Base-by-base conservation (phyloP, 352 stramenopile genomes). In the Phytophthora pseudosyringae region DNA sequence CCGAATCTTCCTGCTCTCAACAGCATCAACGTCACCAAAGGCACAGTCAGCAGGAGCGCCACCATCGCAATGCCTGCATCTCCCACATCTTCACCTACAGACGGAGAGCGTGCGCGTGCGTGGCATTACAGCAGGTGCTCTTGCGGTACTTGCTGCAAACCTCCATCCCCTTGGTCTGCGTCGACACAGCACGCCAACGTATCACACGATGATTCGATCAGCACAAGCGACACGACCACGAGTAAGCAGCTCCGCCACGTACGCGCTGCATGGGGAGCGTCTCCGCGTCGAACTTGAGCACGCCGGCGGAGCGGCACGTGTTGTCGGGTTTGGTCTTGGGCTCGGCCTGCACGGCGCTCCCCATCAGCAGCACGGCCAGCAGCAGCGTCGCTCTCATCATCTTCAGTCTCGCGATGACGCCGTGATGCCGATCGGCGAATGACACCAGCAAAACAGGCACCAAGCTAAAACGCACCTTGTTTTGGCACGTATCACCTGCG, bases 41-140 rank as follows among this genome's bases (percentile, higher is more conserved):
- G 50, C 29, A 47, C 26, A 51, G 18, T 43, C 41, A 49, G 18
- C 9, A 35, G 40, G 18, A 47, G 7, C 4, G 13, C 26, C 46
- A 32, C 41, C n/a, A 53, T 51, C 15, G 15, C 53, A 58, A 7
- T 41, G 8, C 31, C 21, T 40, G 29, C 21, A 51, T 36, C 39
- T 58, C 15, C 21, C 15, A 56, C 8, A 29, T 18, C 29, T 32
- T n/a, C 45, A 64, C 78, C 54, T 73, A 93, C 84, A 90, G 60
- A 32, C 83, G 80, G 18, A 95, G 67, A 53, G 83, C 49, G 36
- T 87, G 66, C 13, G 58, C 65, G 60, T 95, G 87, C n/a, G 76
- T 86, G 61, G 71, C 78, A 45, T 93, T 88, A 60, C 87, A 95
- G 75, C 87, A 93, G 59, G 85, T 93, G 72, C 83, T 93, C 57